Evolutionary conservation across 495 filamentous ascomycete genomes (phyloP).

Genomic region (Penicilliopsis zonata): DNA sequence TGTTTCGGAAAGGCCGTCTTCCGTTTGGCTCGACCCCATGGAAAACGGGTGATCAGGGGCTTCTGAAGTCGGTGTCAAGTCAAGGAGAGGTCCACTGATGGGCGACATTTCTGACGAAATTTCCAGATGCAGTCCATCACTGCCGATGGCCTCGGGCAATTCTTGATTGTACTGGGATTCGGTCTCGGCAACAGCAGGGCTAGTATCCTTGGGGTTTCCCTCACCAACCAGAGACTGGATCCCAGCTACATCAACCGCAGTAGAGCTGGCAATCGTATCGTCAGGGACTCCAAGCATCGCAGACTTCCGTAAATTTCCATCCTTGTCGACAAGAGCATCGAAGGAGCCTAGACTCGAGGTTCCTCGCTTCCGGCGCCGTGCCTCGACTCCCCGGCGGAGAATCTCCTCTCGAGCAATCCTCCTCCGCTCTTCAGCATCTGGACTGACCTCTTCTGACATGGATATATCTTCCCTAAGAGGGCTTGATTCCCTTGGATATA

Average conservation of each 20-base stretch:
- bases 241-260: constrained; percentile 30
- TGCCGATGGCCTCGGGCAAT: constrained; percentile 4
- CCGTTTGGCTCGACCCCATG: constrained; percentile 21
- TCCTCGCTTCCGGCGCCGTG: constrained; percentile 15
- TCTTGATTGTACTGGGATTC: constrained; percentile 5
- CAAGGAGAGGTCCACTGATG: constrained; percentile 24
- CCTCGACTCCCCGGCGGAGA: constrained; percentile 46
- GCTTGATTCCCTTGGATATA: constrained; percentile 40
- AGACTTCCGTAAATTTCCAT: constrained; percentile 31
- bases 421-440: constrained; percentile 59
- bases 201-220: too few species aligned
- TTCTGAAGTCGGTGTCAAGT: constrained; percentile 39
- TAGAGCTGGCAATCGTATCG: constrained; percentile 23
- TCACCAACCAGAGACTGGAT: too few species aligned
- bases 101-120: constrained; percentile 24
- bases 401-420: constrained; percentile 62
- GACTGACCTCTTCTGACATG: constrained; percentile 42
- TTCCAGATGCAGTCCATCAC: constrained; percentile 13
- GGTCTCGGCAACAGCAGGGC: constrained; percentile 2
- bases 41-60: constrained; percentile 12
- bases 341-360: constrained; percentile 27
- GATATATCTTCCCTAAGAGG: constrained; percentile 29
- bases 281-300: constrained; percentile 1
- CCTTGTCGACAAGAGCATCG: constrained; percentile 41
- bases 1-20: constrained; percentile 11